Conservation (phyloP, 805 yeast genomes). For the Cyberlindnera euphorbiae region DNA sequence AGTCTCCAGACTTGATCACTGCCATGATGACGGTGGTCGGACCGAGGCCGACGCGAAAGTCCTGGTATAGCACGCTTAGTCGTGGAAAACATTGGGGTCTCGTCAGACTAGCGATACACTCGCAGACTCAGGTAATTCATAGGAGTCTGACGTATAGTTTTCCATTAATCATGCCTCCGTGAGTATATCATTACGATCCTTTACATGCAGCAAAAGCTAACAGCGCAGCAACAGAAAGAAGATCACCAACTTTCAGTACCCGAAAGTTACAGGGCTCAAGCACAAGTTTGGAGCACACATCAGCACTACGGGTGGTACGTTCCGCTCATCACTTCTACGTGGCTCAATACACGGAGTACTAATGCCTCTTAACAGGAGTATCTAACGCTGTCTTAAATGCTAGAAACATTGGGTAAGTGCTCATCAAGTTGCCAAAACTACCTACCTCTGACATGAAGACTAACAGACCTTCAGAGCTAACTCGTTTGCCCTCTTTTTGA, state of each 20-base stretch:
- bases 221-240: constrained; percentile 15
- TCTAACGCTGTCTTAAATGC: constrained; percentile 64
- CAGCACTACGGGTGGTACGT: constrained; percentile 67
- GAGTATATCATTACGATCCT: constrained; percentile 1
- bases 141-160: no score
- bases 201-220: neutral
- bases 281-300: constrained; percentile 88
- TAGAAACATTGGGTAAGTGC: constrained; percentile 42
- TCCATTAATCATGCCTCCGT: constrained; percentile 20
- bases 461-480: constrained; percentile 42
- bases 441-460: neutral
- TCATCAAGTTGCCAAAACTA: neutral
- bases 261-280: constrained; percentile 38
- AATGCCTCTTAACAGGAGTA: no score
- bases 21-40: no score
- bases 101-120: no score
- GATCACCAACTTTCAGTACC: constrained; percentile 28
- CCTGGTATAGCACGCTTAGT: no score
- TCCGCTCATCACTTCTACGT: no score
- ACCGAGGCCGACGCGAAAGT: no score
- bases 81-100: no score
- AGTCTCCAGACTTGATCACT: no score
- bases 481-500: constrained; percentile 85
- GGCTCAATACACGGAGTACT: neutral
- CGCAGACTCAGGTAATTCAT: no score